These are phyloP conservation scores for Amauroascus niger DNA, from an alignment of 2,329 filamentous ascomycete genomes.

Conservation along the genomic window DNA sequence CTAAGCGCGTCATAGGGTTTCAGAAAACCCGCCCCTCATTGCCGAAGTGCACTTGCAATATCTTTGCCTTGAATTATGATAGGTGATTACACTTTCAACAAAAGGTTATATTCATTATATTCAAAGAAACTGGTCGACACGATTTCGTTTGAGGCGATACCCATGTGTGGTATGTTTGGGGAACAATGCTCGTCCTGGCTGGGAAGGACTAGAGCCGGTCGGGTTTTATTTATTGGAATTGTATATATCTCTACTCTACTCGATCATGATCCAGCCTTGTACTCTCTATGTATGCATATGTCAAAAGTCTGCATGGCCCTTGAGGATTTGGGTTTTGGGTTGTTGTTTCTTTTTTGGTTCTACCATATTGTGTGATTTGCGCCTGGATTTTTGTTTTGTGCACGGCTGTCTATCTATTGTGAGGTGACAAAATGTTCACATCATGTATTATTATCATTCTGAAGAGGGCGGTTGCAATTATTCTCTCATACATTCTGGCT, in stretches of 20 bases:
- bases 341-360: constrained; percentile 21
- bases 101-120: neutral
- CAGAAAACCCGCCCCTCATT: neutral
- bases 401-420: neutral
- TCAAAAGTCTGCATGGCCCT: constrained; percentile 12
- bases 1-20: neutral
- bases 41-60: neutral
- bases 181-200: constrained; percentile 6
- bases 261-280: constrained; percentile 10
- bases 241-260: constrained; percentile 18
- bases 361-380: constrained; percentile 16
- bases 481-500: neutral
- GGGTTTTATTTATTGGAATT: constrained; percentile 1
- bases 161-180: neutral
- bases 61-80: neutral
- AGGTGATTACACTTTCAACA: neutral
- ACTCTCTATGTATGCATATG: constrained; percentile 10
- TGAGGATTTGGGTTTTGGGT: constrained; percentile 9
- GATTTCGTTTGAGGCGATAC: neutral
- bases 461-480: too few species aligned
- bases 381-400: constrained; percentile 2
- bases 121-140: neutral
- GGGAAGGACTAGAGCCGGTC: constrained; percentile 4
- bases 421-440: constrained; percentile 11
- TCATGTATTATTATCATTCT: neutral